Evolutionary conservation across 129 eudicot species (phyloP), one percentile per base, ranked within the genome.

Genomic region (Chrysanthemum lavandulifolium): DNA sequence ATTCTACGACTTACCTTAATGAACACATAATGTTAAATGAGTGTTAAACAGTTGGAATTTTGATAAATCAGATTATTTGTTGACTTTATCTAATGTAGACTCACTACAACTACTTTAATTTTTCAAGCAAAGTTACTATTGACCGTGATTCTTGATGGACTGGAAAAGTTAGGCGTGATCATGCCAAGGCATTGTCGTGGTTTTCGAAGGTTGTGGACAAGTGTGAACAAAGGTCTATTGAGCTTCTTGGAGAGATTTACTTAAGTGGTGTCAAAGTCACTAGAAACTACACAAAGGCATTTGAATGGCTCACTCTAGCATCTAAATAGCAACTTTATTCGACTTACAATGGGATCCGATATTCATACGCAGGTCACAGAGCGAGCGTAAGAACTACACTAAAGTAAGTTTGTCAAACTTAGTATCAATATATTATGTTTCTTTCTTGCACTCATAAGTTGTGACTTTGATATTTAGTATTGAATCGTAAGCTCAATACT

Each of bases 341-440:
- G 10, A 97, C 99, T 81, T 94, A 88, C 73, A 94, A 94, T 84
- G 97, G 97, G 40, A 90, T 94, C 88, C 94, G 99, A 40, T 94
- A 94, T 82, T 73, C 90, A 67, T 90, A 94, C 59, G 97, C 40
- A 94, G 98, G 97, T 49, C 87, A 94, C 76, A 97, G 97, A 70
- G 93, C 90, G 96, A 94, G 66, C 85, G 75, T 71, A 93, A 90
- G 86, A 88, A 90, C 71, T 90, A 76, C 74, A 94, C 99, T 55
- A 90, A 84, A 83, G 99, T 94, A 94, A 83, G 86, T 65, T 68
- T 53, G 25, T 31, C 56, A 78, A 78, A 45, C 40, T 45, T 49
- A 13, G 67, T 45, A 76, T 58, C 68, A 58, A 18, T 67, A 54
- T 10, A 43, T n/a, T 75, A 65, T 74, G 56, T 53, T 67, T 67